phyloP scores from a whole-genome alignment of 1,139 yeast species.

The Pneumocystis canis region DNA sequence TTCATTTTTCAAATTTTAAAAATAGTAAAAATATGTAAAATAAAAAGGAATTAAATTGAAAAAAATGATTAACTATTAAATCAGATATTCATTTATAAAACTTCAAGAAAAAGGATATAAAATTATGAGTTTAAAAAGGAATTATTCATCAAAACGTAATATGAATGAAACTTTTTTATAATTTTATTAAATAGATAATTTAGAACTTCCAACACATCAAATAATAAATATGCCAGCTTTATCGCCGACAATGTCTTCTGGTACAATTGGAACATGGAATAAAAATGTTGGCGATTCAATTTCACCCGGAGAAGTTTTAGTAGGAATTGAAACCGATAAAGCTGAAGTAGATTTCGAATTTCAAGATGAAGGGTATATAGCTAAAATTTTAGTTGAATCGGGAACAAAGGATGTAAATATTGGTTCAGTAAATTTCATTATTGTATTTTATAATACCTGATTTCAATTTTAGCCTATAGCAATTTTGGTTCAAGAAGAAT shows the following conservation, averaged over 20 bases:
- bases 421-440: slow-evolving; percentile 34
- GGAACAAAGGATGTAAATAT: slow-evolving; percentile 87
- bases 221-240: slow-evolving; percentile 69
- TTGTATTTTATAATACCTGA: background rate
- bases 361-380: slow-evolving; percentile 94
- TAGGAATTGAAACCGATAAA: slow-evolving; percentile 95
- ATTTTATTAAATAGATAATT: background rate
- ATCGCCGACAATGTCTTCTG: slow-evolving; percentile 98
- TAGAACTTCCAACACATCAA: slow-evolving; percentile 4
- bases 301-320: slow-evolving; percentile 77
- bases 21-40: background rate
- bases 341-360: slow-evolving; percentile 98
- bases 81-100: background rate
- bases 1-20: background rate
- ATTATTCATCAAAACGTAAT: background rate
- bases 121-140: background rate
- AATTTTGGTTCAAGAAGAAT: slow-evolving; percentile 79
- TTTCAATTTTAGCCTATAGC: slow-evolving; percentile 52
- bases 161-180: background rate
- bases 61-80: background rate
- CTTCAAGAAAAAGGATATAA: too few relatives aligned
- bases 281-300: slow-evolving; percentile 66
- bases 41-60: background rate
- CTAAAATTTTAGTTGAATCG: slow-evolving; percentile 72
- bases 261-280: slow-evolving; percentile 93